A percentile compares a stretch with the other conserved stretches of the same genome.
Conservation (phyloP, 225 moss, liverwort and hornwort species). For the Marchantia polymorpha region DNA sequence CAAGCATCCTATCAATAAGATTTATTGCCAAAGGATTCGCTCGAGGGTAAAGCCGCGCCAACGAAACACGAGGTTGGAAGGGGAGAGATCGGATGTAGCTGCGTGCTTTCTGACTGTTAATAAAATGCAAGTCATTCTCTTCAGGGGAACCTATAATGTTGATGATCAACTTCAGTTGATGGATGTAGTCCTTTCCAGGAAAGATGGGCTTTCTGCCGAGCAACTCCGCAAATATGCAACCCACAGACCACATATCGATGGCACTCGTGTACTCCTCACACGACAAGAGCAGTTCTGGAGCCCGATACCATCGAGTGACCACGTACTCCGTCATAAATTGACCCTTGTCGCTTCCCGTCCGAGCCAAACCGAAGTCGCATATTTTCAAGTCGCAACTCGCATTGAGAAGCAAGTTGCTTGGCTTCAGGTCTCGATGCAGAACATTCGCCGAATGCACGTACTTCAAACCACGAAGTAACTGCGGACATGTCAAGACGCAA, state of each 20-base stretch:
- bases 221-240: constrained; percentile 96
- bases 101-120: constrained; percentile 82
- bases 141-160: constrained; percentile 95
- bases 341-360: constrained; percentile 91
- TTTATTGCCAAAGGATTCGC: constrained; percentile 90
- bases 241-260: constrained; percentile 99
- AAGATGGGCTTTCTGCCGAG: constrained; percentile 94
- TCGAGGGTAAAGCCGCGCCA: constrained; percentile 81
- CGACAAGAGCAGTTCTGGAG: constrained; percentile 87
- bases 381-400: constrained; percentile 97
- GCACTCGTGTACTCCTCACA: constrained; percentile 96
- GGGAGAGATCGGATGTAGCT: constrained; percentile 92
- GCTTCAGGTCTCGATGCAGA: constrained; percentile 92
- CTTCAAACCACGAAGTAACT: constrained; percentile 89
- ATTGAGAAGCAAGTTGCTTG: constrained; percentile 84
- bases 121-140: constrained; percentile 92
- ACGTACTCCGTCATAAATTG: constrained; percentile 99
- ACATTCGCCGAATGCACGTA: constrained; percentile 96
- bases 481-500: constrained; percentile 27
- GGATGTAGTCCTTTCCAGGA: constrained; percentile 94
- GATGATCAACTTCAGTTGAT: constrained; percentile 98
- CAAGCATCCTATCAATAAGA: constrained; percentile 95
- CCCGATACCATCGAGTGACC: constrained; percentile 94
- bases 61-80: constrained; percentile 72
- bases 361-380: constrained; percentile 94